Conservation (phyloP, 306 rosid genomes). For the Rosa lucieae region DNA sequence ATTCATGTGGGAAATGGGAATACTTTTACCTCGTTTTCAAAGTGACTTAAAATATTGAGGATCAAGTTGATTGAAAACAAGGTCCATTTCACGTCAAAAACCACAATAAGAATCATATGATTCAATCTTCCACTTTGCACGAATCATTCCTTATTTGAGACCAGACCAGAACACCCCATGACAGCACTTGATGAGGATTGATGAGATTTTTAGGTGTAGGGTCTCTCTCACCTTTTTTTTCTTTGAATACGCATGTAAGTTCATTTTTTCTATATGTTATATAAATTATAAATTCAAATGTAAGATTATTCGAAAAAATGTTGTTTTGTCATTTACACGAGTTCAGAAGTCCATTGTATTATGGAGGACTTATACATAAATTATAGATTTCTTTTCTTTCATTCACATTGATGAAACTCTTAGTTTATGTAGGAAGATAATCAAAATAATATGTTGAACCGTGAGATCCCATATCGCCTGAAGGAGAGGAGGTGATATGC, state of each 20-base stretch:
- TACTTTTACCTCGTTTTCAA: not conserved
- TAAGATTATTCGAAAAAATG: too few relatives aligned
- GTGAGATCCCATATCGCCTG: too few relatives aligned
- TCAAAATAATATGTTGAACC: too few relatives aligned
- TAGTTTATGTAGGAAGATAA: too few relatives aligned
- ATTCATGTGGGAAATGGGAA: not conserved
- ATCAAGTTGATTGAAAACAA: not conserved
- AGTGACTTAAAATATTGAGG: not conserved
- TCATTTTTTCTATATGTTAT: too few relatives aligned
- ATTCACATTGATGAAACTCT: too few relatives aligned
- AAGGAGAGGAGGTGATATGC: too few relatives aligned
- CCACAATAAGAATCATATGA: not conserved
- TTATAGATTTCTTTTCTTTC: too few relatives aligned
- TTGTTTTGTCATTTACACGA: too few relatives aligned
- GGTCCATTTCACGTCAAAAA: not conserved
- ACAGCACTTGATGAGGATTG: constrained; percentile 3
- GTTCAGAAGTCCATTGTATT: too few relatives aligned
- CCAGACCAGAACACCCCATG: not conserved
- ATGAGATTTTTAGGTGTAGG: constrained; percentile 7
- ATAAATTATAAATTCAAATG: too few relatives aligned
- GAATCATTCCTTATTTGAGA: not conserved
- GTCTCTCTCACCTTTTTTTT: constrained; percentile 10
- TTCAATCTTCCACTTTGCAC: not conserved
- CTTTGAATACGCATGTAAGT: not conserved
- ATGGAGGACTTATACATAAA: too few relatives aligned